phyloP scores from a whole-genome alignment of 2,329 filamentous ascomycete genomes.

The Xylaria hypoxylon region DNA sequence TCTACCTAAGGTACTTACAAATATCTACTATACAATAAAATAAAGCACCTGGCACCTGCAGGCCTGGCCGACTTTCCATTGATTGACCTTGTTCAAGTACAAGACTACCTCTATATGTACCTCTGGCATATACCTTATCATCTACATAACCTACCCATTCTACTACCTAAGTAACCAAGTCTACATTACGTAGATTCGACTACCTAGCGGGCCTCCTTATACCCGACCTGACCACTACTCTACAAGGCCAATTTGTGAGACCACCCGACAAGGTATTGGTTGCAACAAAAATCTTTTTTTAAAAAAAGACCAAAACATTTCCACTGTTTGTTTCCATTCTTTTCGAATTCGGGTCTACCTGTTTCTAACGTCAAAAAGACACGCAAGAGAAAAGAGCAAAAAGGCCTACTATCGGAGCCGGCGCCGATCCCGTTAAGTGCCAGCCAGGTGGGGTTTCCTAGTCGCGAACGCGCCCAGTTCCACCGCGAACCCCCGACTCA shows the following conservation, averaged over 20 bases:
- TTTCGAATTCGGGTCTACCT: background rate
- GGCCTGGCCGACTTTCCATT: no score
- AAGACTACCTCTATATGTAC: no score
- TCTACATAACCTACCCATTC: no score
- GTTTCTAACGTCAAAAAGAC: background rate
- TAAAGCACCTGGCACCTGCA: background rate
- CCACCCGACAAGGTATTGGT: constrained; percentile 18
- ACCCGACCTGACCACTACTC: background rate
- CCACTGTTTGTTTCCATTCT: background rate
- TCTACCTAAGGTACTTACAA: no score
- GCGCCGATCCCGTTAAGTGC: constrained; percentile 13
- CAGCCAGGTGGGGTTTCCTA: constrained; percentile 30
- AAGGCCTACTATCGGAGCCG: constrained; percentile 16
- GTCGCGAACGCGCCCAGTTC: constrained; percentile 40
- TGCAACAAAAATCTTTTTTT: constrained; percentile 9
- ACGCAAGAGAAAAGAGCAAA: background rate
- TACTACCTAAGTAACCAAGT: background rate
- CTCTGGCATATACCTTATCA: no score
- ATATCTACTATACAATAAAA: no score
- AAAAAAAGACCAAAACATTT: background rate
- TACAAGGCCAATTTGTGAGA: constrained; percentile 33
- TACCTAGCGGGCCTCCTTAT: no score
- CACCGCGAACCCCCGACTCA: constrained; percentile 37
- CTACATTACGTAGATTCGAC: no score
- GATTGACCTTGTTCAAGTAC: background rate